phyloP scores from a whole-genome alignment of 495 filamentous ascomycete genomes.

The Podospora pseudocomata region DNA sequence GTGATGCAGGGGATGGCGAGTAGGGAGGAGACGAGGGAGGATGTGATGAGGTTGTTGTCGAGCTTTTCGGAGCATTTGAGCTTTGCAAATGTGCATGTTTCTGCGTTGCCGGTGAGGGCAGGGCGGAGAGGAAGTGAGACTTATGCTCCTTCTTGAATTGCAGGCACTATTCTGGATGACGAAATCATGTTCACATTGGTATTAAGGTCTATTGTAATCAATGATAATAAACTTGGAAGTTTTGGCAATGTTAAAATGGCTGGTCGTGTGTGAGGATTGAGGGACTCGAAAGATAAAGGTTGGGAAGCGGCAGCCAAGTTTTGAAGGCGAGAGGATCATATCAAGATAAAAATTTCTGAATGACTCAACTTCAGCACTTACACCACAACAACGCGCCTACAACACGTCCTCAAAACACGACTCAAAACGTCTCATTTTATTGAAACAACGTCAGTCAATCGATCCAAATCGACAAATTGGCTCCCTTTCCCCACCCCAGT shows the following conservation, averaged over 20 bases:
- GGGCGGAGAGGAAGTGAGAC: slow-evolving; percentile 20
- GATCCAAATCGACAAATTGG: slow-evolving; percentile 20
- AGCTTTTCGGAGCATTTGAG: slow-evolving; percentile 46
- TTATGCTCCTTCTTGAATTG: slow-evolving; percentile 9
- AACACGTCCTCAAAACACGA: not conserved
- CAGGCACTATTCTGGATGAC: not conserved
- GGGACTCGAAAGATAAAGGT: not conserved
- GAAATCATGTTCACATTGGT: not conserved
- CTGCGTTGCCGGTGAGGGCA: slow-evolving; percentile 28
- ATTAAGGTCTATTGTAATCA: not conserved
- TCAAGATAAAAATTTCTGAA: slow-evolving; percentile 18
- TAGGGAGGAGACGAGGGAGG: slow-evolving; percentile 48
- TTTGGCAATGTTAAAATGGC: not conserved
- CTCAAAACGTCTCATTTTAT: not conserved
- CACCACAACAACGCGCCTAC: slow-evolving; percentile 2
- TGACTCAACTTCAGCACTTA: slow-evolving; percentile 21
- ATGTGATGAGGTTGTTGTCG: slow-evolving; percentile 51
- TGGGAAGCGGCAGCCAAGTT: slow-evolving; percentile 4
- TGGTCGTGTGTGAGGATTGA: not conserved
- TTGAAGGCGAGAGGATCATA: slow-evolving; percentile 13
- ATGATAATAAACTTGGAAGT: not conserved
- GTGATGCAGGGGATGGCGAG: slow-evolving; percentile 52
- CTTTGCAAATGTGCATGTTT: slow-evolving; percentile 29
- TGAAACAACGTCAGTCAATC: not conserved
- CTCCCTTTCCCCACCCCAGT: slow-evolving; percentile 1